Evolutionary conservation across 352 stramenopile genomes (phyloP).

Genomic region (Globisporangium acanthophoron): DNA sequence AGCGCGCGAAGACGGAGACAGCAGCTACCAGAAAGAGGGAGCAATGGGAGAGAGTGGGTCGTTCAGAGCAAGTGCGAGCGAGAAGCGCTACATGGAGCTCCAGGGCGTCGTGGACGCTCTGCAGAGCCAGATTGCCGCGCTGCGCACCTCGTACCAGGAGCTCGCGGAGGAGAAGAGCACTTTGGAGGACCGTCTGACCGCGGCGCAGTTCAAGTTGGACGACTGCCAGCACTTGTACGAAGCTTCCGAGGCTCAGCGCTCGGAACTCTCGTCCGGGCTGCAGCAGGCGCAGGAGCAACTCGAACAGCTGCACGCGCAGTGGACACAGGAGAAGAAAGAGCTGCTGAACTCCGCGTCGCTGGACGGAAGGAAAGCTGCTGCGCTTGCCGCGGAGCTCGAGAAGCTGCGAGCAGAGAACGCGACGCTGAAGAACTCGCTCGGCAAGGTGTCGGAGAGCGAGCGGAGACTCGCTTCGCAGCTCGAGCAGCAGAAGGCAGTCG

Average conservation of each 20-base stretch:
- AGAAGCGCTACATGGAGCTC: constrained; percentile 17
- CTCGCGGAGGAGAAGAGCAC: constrained; percentile 4
- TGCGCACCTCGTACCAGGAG: neutral
- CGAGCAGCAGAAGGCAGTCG: constrained; percentile 18
- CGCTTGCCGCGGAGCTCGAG: constrained; percentile 30
- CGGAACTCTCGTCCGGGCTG: constrained; percentile 35
- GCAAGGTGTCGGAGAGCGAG: constrained; percentile 27
- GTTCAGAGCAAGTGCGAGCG: neutral
- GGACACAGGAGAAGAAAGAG: constrained; percentile 54
- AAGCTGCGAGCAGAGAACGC: constrained; percentile 36
- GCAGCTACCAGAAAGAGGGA: constrained; percentile 4
- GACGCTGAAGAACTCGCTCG: constrained; percentile 23
- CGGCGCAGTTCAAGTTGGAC: constrained; percentile 33
- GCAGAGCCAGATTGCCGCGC: constrained; percentile 5
- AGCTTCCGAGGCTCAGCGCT: constrained; percentile 31
- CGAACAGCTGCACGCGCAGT: constrained; percentile 44
- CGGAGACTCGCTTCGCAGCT: constrained; percentile 20
- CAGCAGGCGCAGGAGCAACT: constrained; percentile 50
- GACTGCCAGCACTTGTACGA: constrained; percentile 43
- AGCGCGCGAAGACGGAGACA: constrained; percentile 5
- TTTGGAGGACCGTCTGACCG: constrained; percentile 14
- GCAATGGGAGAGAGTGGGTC: neutral
- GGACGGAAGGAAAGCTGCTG: constrained; percentile 27
- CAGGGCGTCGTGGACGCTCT: constrained; percentile 5
- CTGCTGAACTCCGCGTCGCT: constrained; percentile 24